These are phyloP conservation scores for Citrus medica DNA, from an alignment of 345 rosid genomes.

Conservation along the genomic window DNA sequence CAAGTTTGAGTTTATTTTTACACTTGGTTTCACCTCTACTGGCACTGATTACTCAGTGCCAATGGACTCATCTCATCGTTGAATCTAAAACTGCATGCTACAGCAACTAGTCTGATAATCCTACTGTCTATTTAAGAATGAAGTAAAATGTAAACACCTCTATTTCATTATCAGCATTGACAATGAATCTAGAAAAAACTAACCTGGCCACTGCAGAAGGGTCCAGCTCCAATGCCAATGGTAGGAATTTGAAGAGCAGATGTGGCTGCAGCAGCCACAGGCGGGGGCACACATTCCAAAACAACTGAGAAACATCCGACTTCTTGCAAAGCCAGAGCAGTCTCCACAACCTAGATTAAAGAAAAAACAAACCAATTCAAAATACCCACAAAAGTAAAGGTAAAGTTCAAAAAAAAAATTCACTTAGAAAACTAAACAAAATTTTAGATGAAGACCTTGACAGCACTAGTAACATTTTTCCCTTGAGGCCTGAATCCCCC, in stretches of 20 bases:
- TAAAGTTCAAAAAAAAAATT: too few species aligned
- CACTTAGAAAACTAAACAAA: neutral
- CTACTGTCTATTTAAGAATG: neutral
- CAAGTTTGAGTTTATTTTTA: neutral
- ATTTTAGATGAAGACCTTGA: constrained; percentile 48
- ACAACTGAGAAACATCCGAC: constrained; percentile 91
- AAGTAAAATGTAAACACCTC: neutral
- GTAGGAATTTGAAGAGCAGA: constrained; percentile 87
- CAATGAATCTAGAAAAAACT: neutral
- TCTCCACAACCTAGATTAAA: constrained; percentile 75
- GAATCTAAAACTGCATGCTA: neutral
- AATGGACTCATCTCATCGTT: neutral
- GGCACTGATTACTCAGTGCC: neutral
- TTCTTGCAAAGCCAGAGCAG: constrained; percentile 90
- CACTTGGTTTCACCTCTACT: neutral
- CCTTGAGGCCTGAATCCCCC: constrained; percentile 99
- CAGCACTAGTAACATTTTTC: constrained; percentile 64
- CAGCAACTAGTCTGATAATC: neutral
- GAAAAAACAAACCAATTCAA: constrained; percentile 8
- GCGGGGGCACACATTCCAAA: constrained; percentile 86
- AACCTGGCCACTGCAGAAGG: constrained; percentile 96
- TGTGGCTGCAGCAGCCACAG: constrained; percentile 91
- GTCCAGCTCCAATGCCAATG: constrained; percentile 96
- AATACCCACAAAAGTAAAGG: neutral
- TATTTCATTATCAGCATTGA: neutral